Evolutionary conservation across 768 basidiomycete genomes (phyloP).

Genomic region (Pleurotus sapidus): DNA sequence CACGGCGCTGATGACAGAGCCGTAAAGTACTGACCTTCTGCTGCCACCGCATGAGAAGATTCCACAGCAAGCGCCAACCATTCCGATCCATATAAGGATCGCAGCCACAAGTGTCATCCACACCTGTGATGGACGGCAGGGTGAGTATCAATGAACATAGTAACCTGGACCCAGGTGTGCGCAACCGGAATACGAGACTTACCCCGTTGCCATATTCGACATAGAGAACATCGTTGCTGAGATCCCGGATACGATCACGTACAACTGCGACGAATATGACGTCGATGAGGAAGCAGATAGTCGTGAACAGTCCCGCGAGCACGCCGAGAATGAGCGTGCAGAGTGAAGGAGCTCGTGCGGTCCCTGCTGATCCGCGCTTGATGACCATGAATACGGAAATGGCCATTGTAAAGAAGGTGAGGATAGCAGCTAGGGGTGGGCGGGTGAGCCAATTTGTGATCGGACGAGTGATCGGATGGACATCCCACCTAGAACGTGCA

Average conservation of each 20-base stretch:
- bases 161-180: background rate
- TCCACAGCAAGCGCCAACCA: constrained; percentile 32
- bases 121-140: constrained; percentile 26
- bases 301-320: constrained; percentile 42
- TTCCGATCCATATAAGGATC: constrained; percentile 45
- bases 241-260: constrained; percentile 36
- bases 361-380: constrained; percentile 32
- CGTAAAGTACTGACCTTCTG: constrained; percentile 10
- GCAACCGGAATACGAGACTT: constrained; percentile 13
- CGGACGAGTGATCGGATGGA: too few species aligned
- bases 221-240: constrained; percentile 35
- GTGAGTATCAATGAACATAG: background rate
- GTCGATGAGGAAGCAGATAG: constrained; percentile 52
- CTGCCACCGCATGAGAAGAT: constrained; percentile 24
- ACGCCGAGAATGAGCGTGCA: constrained; percentile 32
- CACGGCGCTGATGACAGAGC: background rate
- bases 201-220: constrained; percentile 52
- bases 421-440: constrained; percentile 34
- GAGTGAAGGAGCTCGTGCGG: constrained; percentile 35
- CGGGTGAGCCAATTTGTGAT: too few species aligned
- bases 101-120: constrained; percentile 56
- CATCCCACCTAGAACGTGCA: constrained; percentile 50
- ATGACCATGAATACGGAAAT: constrained; percentile 45
- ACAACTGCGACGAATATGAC: constrained; percentile 45
- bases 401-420: constrained; percentile 50